Conservation (phyloP, 78 protist species). For the Dictyostelium intermedium region DNA sequence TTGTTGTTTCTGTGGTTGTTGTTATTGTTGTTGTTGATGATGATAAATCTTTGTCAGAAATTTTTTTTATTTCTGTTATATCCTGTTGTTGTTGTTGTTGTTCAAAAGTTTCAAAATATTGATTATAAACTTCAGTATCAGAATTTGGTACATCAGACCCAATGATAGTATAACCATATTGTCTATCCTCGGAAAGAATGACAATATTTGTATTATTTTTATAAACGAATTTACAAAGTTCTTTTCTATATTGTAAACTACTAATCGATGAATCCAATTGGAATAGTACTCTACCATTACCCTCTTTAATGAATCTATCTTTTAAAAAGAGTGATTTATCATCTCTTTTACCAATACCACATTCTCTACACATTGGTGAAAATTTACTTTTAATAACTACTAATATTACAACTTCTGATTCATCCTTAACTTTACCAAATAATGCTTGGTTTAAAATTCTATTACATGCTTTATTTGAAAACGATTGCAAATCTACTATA, state of each 20-base stretch:
- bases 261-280: neutral
- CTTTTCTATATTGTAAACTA: slow-evolving; percentile 12
- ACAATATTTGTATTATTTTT: neutral
- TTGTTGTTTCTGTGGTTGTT: neutral
- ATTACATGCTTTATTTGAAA: slow-evolving; percentile 45
- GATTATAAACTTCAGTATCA: slow-evolving; percentile 11
- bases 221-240: neutral
- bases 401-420: neutral
- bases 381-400: slow-evolving; percentile 48
- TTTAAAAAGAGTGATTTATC: slow-evolving; percentile 2
- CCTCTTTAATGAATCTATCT: slow-evolving; percentile 36
- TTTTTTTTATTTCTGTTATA: neutral
- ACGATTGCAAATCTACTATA: slow-evolving; percentile 48
- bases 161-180: slow-evolving; percentile 8
- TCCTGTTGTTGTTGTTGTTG: neutral
- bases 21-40: neutral
- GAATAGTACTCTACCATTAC: slow-evolving; percentile 5
- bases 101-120: neutral
- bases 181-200: slow-evolving; percentile 14
- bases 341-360: slow-evolving; percentile 57
- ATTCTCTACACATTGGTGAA: slow-evolving; percentile 36
- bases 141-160: slow-evolving; percentile 16
- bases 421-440: slow-evolving; percentile 14
- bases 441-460: slow-evolving; percentile 37
- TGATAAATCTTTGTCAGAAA: too few relatives aligned